phyloP scores from a whole-genome alignment of 305 asterid species.

The Solanum hybrid region DNA sequence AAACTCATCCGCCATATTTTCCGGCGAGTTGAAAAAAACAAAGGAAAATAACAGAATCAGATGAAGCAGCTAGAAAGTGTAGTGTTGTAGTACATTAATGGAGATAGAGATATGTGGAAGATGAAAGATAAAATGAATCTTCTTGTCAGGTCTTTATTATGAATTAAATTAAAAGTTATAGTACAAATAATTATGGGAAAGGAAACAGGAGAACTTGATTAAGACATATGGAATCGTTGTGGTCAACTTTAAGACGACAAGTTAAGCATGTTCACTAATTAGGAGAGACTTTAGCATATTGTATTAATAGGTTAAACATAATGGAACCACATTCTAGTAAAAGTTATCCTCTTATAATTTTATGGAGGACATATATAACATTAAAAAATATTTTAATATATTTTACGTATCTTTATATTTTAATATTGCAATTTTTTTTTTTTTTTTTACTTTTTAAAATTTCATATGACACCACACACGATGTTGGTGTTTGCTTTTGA shows the following conservation, averaged over 20 bases:
- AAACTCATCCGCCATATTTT: constrained; percentile 60
- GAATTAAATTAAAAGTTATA: not conserved
- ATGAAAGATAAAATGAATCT: not conserved
- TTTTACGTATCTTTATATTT: no score
- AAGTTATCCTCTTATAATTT: not conserved
- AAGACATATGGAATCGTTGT: constrained; percentile 1
- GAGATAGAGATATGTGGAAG: not conserved
- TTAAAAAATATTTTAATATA: no score
- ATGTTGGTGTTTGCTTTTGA: not conserved
- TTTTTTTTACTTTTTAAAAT: not conserved
- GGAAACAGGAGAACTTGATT: not conserved
- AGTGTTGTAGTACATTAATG: not conserved
- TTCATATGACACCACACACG: not conserved
- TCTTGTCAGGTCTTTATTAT: not conserved
- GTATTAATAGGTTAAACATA: not conserved
- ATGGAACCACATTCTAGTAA: not conserved
- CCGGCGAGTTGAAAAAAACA: not conserved
- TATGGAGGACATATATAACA: not conserved
- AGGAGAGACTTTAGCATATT: not conserved
- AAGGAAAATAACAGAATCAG: not conserved
- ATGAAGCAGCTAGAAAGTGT: not conserved
- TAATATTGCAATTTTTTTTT: no score
- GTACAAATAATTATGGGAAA: not conserved
- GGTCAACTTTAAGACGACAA: constrained; percentile 5
- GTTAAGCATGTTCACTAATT: constrained; percentile 4